Conservation (phyloP, 83 land plant genomes). For the Picea engelmannii region DNA sequence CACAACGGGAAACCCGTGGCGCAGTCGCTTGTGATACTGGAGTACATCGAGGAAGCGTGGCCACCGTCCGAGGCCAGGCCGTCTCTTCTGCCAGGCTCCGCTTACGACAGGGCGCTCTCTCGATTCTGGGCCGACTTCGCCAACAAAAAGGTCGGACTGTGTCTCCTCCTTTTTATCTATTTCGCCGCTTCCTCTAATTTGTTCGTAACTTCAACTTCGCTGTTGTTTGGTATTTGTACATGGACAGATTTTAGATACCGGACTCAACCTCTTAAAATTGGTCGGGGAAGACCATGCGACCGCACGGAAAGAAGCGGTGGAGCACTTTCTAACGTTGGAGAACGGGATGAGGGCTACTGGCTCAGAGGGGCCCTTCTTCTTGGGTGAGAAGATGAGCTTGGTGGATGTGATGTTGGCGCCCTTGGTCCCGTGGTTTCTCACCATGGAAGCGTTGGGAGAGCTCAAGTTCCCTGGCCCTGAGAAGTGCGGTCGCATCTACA, state of each 20-base stretch:
- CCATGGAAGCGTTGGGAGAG: background rate
- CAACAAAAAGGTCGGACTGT: background rate
- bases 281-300: background rate
- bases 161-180: background rate
- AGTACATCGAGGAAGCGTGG: too few relatives aligned
- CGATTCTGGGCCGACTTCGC: conserved; percentile 2
- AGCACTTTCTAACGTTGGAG: background rate
- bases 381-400: background rate
- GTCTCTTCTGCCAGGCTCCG: too few relatives aligned
- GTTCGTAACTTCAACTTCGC: too few relatives aligned
- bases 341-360: background rate
- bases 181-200: too few relatives aligned
- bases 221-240: too few relatives aligned
- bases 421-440: background rate
- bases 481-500: background rate
- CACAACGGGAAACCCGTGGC: too few relatives aligned
- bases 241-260: background rate
- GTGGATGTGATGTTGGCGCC: background rate
- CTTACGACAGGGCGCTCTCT: background rate
- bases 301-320: background rate
- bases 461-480: too few relatives aligned
- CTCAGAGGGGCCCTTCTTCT: background rate
- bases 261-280: too few relatives aligned
- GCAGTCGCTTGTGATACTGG: too few relatives aligned
- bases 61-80: too few relatives aligned